These are phyloP conservation scores for Suillus clintonianus DNA, from an alignment of 768 basidiomycete genomes.

Conservation along the genomic window DNA sequence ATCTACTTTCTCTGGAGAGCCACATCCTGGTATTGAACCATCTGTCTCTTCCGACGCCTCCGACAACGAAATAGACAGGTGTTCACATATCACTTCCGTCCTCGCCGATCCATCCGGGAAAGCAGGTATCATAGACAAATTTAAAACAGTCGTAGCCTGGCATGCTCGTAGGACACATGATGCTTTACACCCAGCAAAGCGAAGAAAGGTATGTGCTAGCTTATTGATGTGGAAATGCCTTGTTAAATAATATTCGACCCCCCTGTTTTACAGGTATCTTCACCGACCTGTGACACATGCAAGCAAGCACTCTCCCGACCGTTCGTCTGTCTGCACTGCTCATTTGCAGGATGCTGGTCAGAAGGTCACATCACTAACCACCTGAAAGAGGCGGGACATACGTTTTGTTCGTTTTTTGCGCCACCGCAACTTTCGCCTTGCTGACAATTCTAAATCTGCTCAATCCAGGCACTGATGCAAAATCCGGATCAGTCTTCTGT, in stretches of 20 bases:
- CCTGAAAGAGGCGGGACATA: constrained; percentile 56
- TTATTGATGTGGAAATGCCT: background rate
- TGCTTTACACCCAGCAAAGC: constrained; percentile 52
- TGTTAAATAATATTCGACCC: background rate
- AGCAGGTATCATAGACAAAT: constrained; percentile 45
- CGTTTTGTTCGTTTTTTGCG: constrained; percentile 56
- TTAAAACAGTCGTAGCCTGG: constrained; percentile 58
- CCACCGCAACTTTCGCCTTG: background rate
- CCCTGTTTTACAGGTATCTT: constrained; percentile 43
- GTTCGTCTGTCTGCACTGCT: constrained; percentile 73
- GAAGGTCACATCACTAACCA: constrained; percentile 59
- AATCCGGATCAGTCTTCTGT: constrained; percentile 77
- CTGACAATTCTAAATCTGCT: background rate
- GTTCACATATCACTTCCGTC: constrained; percentile 43
- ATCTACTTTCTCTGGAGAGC: constrained; percentile 9
- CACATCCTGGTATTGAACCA: constrained; percentile 10
- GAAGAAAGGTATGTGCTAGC: constrained; percentile 59
- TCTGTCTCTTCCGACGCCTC: constrained; percentile 14
- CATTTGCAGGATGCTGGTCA: constrained; percentile 70
- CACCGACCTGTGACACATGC: constrained; percentile 68
- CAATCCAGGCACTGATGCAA: constrained; percentile 66
- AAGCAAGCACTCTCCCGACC: constrained; percentile 57
- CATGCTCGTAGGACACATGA: constrained; percentile 47
- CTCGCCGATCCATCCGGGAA: constrained; percentile 36
- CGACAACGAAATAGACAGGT: constrained; percentile 15